Evolutionary conservation across 2,329 filamentous ascomycete genomes (phyloP).

Genomic region (Xylaria sp.): DNA sequence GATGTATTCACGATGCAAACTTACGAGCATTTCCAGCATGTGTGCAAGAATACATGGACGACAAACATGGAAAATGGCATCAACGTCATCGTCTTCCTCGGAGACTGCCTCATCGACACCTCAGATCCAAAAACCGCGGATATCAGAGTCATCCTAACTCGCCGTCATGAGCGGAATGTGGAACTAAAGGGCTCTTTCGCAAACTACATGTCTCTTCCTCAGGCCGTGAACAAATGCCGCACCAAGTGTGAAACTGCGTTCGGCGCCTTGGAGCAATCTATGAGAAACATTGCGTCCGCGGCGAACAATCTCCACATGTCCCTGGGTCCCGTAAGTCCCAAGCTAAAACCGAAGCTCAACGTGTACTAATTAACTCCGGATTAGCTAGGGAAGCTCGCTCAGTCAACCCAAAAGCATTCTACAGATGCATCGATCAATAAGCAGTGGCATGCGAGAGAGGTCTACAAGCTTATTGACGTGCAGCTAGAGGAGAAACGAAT

Average conservation of each 20-base stretch:
- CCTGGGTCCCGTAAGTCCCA: neutral
- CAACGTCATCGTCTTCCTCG: slow-evolving; percentile 3
- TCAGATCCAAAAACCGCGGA: neutral
- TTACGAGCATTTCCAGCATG: slow-evolving; percentile 1
- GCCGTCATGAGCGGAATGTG: neutral
- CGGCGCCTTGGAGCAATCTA: neutral
- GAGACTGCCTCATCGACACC: slow-evolving; percentile 1
- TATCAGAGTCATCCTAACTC: slow-evolving; percentile 1
- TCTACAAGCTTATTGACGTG: neutral
- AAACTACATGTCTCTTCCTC: slow-evolving; percentile 3
- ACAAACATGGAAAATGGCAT: neutral
- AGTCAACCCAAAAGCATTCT: slow-evolving; percentile 1
- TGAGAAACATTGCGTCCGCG: neutral
- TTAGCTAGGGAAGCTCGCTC: neutral
- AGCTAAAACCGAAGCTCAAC: neutral
- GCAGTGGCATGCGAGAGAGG: neutral
- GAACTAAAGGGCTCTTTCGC: neutral
- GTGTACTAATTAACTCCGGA: neutral
- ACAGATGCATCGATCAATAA: slow-evolving; percentile 1
- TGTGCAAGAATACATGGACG: neutral
- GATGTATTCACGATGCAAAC: slow-evolving; percentile 1
- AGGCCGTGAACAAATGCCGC: slow-evolving; percentile 2
- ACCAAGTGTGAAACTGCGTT: slow-evolving; percentile 1
- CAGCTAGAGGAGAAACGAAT: neutral
- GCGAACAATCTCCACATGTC: neutral